Base-by-base conservation (phyloP, 805 yeast genomes). In the Schwanniomyces sp. region DNA sequence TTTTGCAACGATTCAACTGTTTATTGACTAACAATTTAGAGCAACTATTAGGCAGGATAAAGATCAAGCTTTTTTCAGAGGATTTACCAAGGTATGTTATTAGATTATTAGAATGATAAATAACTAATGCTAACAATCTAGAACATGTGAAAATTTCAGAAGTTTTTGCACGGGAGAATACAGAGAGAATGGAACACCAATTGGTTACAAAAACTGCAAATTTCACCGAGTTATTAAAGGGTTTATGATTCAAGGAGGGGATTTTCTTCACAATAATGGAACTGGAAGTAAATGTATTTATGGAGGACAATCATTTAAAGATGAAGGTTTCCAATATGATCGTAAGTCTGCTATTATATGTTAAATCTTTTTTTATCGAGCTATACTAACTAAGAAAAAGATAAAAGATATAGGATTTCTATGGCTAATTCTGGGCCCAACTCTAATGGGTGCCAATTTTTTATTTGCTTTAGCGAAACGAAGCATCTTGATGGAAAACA, bases 401-500 rank as follows among this genome's bases (percentile, higher is more conserved):
- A 73, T 55, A 50, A 51, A 41, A 54, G 57, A 37, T 59, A 61
- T 58, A 52, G 55, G 7, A 52, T 71, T 10, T 55, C 70, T 1
- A 70, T 72, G 75, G 75, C 75, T 52, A 72, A 72, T 47, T 58
- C 96, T 52, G 96, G 96, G 59, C 95, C 96, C 70, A 87, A 88
- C 84, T 86, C 96, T 76, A 90, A 90, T 77, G 97, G 96, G 51
- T 89, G 96, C 49, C 97, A 90, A 75, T 89, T 90, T 75, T 90
- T 90, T 82, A 85, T 90, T 76, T 49, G 52, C 38, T 90, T 96
- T 71, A 88, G 96, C 48, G 91, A 87, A 45, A 78, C 85, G 57
- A 86, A 94, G 51, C 88, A 94, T 90, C 81, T 91, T 70, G 95
- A 91, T 64, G 96, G 96, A 54, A 85, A 86, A 75, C 96, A 91